Percentiles rank a stretch among this genome's conserved stretches.
Evolutionary conservation across 371 early-diverging fungal genomes (phyloP).

Genomic region (Sanchytrium tribonematis): DNA sequence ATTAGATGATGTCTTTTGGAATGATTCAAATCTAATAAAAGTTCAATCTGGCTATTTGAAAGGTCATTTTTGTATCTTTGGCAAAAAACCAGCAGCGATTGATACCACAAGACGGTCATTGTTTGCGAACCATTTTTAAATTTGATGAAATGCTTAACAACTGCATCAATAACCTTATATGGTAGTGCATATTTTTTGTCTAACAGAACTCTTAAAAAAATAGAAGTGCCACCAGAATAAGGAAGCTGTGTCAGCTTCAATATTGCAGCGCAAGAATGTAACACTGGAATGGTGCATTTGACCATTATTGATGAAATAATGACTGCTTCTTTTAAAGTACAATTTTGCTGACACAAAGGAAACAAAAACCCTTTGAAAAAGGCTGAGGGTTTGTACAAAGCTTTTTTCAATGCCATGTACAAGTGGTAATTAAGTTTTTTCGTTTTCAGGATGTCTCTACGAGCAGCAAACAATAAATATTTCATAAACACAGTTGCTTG

Average conservation of each 20-base stretch:
- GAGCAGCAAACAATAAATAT: conserved; percentile 47
- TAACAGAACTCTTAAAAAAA: conserved; percentile 74
- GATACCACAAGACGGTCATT: conserved; percentile 93
- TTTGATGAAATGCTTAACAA: conserved; percentile 73
- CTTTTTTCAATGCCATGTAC: conserved; percentile 82
- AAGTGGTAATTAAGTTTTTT: conserved; percentile 83
- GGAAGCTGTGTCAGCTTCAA: conserved; percentile 84
- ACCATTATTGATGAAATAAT: conserved; percentile 67
- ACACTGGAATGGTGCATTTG: conserved; percentile 70
- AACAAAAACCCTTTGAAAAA: conserved; percentile 91
- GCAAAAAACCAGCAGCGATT: conserved; percentile 66
- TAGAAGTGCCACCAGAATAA: conserved; percentile 49
- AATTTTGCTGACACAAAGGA: conserved; percentile 74
- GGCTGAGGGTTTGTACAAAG: conserved; percentile 78
- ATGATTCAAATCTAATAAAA: conserved; percentile 46
- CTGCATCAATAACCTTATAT: conserved; percentile 71
- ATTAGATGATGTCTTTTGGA: conserved; percentile 48
- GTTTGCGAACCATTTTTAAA: conserved; percentile 42
- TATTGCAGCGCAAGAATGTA: conserved; percentile 79
- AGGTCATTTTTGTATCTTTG: conserved; percentile 85
- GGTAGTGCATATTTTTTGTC: conserved; percentile 95
- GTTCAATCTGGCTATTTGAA: conserved; percentile 71
- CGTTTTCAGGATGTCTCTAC: conserved; percentile 72
- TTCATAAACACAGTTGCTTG: conserved; percentile 49
- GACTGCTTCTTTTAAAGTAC: conserved; percentile 88